Base-by-base conservation (phyloP, 768 basidiomycete species). In the Rhodocollybia butyracea region DNA sequence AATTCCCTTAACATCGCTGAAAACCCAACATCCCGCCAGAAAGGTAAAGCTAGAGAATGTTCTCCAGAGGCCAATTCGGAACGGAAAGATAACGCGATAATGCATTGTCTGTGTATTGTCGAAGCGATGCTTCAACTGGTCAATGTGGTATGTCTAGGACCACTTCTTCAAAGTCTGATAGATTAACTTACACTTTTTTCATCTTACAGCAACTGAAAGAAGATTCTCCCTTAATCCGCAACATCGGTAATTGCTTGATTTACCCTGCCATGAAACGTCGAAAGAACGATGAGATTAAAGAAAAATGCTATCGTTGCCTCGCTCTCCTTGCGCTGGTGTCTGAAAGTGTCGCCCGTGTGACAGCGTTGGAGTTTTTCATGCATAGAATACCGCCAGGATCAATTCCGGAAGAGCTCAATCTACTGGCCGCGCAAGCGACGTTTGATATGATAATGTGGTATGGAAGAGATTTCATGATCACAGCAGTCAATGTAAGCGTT, bases 401-500 rank as follows among this genome's bases (percentile, higher is more conserved):
- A 2, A n/a, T 31, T 19, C 19, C 88, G 0, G 84, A 86, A 36
- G 73, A 76, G 1, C 77, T 94, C 60, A 86, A 83, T 70, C 69
- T 84, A 12, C 81, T 78, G 42, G 77, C 90, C n/a, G 69, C 92
- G 17, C 84, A 92, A 62, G 81, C 89, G 55, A 68, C 93, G 4
- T 92, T 95, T 62, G 94, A 97, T 67, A 76, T 94, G 39, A 69
- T 95, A 51, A 93, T 94, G 84, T 83, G 90, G 1, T 88, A 96
- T 60, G 88, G 90, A 55, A 66, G 73, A 42, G 79, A 79, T 46
- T 78, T 88, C 67, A 66, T 84, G 21, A 73, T 66, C 42, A 61
- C 17, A 67, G 68, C 53, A 74, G 73, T 58, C 3, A 68, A 67
- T 43, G 45, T 32, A 32, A 22, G 42, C 51, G 13, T 40, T n/a